Evolutionary conservation across 176 grass and related monocot genomes (phyloP).

Genomic region (Avena sativa): DNA sequence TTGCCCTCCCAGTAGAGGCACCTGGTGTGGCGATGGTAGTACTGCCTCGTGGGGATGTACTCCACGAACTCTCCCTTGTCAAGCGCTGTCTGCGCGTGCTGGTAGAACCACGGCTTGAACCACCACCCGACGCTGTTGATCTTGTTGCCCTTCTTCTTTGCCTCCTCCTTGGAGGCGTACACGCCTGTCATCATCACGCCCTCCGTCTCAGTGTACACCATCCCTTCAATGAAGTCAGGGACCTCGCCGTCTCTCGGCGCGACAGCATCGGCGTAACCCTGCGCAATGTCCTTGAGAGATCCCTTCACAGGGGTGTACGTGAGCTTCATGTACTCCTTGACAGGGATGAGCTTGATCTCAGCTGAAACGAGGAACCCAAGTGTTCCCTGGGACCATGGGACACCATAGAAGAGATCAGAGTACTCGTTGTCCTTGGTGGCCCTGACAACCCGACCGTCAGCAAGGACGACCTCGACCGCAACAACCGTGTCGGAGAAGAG

Average conservation of each 20-base stretch:
- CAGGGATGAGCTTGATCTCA: slow-evolving; percentile 86
- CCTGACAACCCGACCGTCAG: slow-evolving; percentile 75
- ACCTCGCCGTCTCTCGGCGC: slow-evolving; percentile 85
- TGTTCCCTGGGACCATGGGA: slow-evolving; percentile 95
- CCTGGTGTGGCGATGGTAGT: slow-evolving; percentile 96
- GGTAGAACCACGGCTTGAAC: slow-evolving; percentile 98
- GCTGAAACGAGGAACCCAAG: slow-evolving; percentile 85
- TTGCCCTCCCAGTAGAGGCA: slow-evolving; percentile 97
- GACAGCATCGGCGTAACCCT: slow-evolving; percentile 77
- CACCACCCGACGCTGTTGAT: slow-evolving; percentile 90
- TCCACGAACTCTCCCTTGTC: slow-evolving; percentile 94
- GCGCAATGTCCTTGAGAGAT: slow-evolving; percentile 62
- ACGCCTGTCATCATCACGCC: slow-evolving; percentile 91
- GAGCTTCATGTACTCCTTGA: slow-evolving; percentile 96
- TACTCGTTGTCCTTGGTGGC: slow-evolving; percentile 93
- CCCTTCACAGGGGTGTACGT: slow-evolving; percentile 71
- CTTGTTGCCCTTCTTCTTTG: slow-evolving; percentile 93
- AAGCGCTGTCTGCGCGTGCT: slow-evolving; percentile 81
- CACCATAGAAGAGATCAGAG: slow-evolving; percentile 90
- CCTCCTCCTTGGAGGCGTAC: slow-evolving; percentile 96
- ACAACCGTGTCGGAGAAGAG: slow-evolving; percentile 94
- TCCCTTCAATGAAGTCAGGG: slow-evolving; percentile 93
- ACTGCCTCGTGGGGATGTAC: slow-evolving; percentile 91
- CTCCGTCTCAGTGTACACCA: slow-evolving; percentile 73
- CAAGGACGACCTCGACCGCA: slow-evolving; percentile 79